A percentile compares a stretch with the other conserved stretches of the same genome.
Conservation (phyloP, 1,284 basidiomycete species). For the Pyrrhoderma lamaoense region DNA sequence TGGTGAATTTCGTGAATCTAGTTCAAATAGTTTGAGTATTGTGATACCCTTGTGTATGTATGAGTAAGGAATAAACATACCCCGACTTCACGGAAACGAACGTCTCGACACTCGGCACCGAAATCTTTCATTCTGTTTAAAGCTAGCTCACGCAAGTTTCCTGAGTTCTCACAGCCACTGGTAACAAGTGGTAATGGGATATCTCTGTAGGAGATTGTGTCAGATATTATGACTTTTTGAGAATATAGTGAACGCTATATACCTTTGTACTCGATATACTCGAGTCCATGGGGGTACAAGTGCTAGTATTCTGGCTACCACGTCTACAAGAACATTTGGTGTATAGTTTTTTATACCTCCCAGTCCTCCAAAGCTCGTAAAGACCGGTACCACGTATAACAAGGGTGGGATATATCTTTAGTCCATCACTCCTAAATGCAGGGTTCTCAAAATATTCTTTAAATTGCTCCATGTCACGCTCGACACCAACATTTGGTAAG, state of each 20-base stretch:
- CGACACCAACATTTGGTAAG: conserved; percentile 94
- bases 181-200: conserved; percentile 93
- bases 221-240: conserved; percentile 11
- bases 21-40: conserved; percentile 7
- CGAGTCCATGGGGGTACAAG: conserved; percentile 98
- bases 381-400: conserved; percentile 97
- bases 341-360: conserved; percentile 99
- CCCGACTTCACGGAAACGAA: conserved; percentile 96
- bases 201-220: conserved; percentile 49
- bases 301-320: conserved; percentile 93
- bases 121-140: conserved; percentile 99
- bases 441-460: conserved; percentile 99
- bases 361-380: conserved; percentile 95
- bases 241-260: conserved; percentile 23
- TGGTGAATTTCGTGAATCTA: conserved; percentile 98
- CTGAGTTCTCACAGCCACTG: conserved; percentile 96
- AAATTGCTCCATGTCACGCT: conserved; percentile 98
- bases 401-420: conserved; percentile 98
- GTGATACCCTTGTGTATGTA: background rate
- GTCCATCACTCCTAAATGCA: conserved; percentile 91
- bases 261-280: conserved; percentile 96
- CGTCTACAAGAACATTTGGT: conserved; percentile 95
- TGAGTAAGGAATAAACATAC: conserved; percentile 41
- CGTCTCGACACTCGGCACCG: conserved; percentile 95
- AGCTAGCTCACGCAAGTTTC: conserved; percentile 94